Percentiles rank a stretch among this genome's conserved stretches.
phyloP scores from a whole-genome alignment of 257 asterid genomes.

The Asclepias syriaca region DNA sequence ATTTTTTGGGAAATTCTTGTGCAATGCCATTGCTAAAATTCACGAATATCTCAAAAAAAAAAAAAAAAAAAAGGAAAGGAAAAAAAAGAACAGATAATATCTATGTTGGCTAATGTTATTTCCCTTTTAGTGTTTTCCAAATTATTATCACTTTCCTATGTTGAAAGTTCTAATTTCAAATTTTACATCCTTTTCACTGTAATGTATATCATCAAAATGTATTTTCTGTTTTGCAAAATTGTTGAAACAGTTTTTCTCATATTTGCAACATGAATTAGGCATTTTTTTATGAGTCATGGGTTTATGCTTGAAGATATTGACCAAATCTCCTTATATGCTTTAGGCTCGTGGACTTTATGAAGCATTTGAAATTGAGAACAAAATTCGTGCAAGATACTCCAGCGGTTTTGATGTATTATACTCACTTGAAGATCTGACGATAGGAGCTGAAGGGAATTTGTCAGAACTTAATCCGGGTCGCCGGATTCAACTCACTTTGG shows the following conservation, averaged over 20 bases:
- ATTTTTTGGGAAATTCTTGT: not conserved
- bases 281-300: not conserved
- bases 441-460: slow-evolving; percentile 72
- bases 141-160: not conserved
- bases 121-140: not conserved
- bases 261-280: not conserved
- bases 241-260: not conserved
- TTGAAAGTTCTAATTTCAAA: not conserved
- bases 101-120: not conserved
- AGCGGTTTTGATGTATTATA: slow-evolving; percentile 48
- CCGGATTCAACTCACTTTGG: slow-evolving; percentile 61
- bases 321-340: slow-evolving; percentile 19
- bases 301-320: slow-evolving; percentile 9
- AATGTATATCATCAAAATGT: not conserved
- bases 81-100: too few relatives aligned
- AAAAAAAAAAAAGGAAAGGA: too few relatives aligned
- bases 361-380: slow-evolving; percentile 61
- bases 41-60: too few relatives aligned
- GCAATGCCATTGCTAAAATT: too few relatives aligned
- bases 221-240: not conserved
- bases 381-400: slow-evolving; percentile 48
- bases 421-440: slow-evolving; percentile 74
- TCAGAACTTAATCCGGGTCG: slow-evolving; percentile 71
- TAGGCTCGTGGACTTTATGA: slow-evolving; percentile 59
- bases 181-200: not conserved